phyloP scores from a whole-genome alignment of 2,329 filamentous ascomycete genomes.

The Sclerotiophoma versabilis region DNA sequence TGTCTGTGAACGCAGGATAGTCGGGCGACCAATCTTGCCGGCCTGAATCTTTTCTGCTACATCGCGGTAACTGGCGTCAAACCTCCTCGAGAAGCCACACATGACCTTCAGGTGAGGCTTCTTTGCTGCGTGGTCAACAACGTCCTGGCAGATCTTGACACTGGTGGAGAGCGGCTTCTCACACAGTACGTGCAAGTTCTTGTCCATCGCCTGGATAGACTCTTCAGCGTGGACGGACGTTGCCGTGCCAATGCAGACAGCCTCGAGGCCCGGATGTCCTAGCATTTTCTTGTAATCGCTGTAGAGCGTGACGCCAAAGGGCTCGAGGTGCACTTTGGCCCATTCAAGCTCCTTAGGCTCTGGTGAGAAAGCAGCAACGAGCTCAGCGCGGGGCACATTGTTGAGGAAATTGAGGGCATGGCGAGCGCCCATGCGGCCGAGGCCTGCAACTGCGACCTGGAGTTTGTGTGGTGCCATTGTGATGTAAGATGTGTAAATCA shows the following conservation, averaged over 20 bases:
- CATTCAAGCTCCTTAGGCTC: constrained; percentile 54
- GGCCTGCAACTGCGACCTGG: constrained; percentile 57
- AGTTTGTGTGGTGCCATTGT: constrained; percentile 34
- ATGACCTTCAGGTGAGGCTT: constrained; percentile 70
- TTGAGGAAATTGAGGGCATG: constrained; percentile 58
- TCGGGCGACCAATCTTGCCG: constrained; percentile 66
- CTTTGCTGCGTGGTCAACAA: constrained; percentile 63
- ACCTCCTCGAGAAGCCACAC: constrained; percentile 71
- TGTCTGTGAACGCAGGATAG: constrained; percentile 69
- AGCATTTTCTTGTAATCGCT: constrained; percentile 65
- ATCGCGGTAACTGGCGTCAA: constrained; percentile 70
- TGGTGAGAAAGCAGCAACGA: constrained; percentile 57
- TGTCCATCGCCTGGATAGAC: constrained; percentile 63
- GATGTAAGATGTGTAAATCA: background rate
- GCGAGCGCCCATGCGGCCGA: constrained; percentile 59
- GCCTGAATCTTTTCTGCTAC: constrained; percentile 61
- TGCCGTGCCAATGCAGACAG: constrained; percentile 63
- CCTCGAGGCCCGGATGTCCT: constrained; percentile 61
- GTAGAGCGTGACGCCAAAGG: constrained; percentile 62
- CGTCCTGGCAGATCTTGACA: constrained; percentile 65
- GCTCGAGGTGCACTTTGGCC: constrained; percentile 59
- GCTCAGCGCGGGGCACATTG: constrained; percentile 54
- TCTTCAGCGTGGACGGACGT: constrained; percentile 65
- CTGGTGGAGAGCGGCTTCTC: constrained; percentile 68
- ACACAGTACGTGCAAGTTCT: constrained; percentile 63